Evolutionary conservation across 345 rosid genomes (phyloP).

Genomic region (Leavenworthia alabamica): DNA sequence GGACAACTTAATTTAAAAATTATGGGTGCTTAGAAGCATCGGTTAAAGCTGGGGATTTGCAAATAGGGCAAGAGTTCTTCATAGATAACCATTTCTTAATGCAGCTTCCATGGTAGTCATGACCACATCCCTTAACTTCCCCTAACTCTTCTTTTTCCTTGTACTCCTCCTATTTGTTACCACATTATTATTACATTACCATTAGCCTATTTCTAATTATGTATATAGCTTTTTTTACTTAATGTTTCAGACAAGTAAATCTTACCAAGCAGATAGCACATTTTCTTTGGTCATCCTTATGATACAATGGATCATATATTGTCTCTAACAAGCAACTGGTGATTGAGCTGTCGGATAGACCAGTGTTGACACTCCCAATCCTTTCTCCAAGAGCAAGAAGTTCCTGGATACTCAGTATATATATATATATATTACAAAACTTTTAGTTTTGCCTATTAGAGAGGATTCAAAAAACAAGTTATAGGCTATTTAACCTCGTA

Average conservation of each 20-base stretch:
- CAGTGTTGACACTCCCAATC: constrained; percentile 78
- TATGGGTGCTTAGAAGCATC: constrained; percentile 18
- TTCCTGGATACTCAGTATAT: constrained; percentile 49
- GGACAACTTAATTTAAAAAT: no score
- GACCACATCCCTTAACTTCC: constrained; percentile 51
- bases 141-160: constrained; percentile 53
- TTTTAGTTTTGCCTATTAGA: constrained; percentile 3
- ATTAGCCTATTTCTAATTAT: background rate
- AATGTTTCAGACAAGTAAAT: background rate
- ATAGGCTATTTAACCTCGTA: constrained; percentile 54
- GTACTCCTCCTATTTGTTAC: constrained; percentile 61
- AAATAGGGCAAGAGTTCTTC: constrained; percentile 82
- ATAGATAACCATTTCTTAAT: constrained; percentile 77
- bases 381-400: constrained; percentile 82
- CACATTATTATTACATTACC: background rate
- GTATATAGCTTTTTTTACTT: background rate
- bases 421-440: background rate
- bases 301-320: constrained; percentile 32
- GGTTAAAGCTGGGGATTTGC: constrained; percentile 57
- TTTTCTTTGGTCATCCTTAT: constrained; percentile 41
- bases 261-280: constrained; percentile 91
- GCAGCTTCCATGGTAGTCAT: constrained; percentile 68
- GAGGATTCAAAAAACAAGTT: background rate
- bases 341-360: constrained; percentile 55
- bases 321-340: constrained; percentile 52